Evolutionary conservation across 2,329 filamentous ascomycete species (phyloP).

Genomic region (Myriosclerotinia curreyana): DNA sequence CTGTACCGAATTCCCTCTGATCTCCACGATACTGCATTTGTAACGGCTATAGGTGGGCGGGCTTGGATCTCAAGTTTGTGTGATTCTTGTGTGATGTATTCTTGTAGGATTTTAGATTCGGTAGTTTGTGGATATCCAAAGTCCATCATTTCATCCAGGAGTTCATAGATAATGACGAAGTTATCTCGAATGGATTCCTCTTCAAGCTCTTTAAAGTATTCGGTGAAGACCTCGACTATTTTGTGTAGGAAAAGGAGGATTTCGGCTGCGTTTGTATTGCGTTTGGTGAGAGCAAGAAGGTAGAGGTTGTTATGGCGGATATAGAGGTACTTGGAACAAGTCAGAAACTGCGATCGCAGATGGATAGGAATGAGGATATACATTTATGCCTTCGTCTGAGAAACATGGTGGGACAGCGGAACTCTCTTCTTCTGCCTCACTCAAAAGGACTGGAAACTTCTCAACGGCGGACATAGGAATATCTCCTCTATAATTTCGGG

Average conservation of each 20-base stretch:
- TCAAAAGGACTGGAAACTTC: constrained; percentile 92
- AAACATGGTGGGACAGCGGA: constrained; percentile 97
- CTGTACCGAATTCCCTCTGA: constrained; percentile 97
- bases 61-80: constrained; percentile 98
- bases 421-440: constrained; percentile 98
- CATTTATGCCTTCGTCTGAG: constrained; percentile 97
- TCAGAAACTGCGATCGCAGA: constrained; percentile 25
- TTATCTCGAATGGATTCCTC: constrained; percentile 99
- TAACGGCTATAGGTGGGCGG: constrained; percentile 93
- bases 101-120: constrained; percentile 96
- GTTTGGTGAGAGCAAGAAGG: constrained; percentile 94
- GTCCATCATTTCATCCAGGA: constrained; percentile 99
- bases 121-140: constrained; percentile 99
- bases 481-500: constrained; percentile 96
- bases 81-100: constrained; percentile 98
- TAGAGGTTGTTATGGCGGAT: constrained; percentile 99
- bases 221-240: constrained; percentile 97
- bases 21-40: constrained; percentile 96
- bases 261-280: constrained; percentile 98
- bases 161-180: constrained; percentile 98
- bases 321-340: constrained; percentile 75
- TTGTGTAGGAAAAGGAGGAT: constrained; percentile 98
- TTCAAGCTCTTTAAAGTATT: constrained; percentile 99
- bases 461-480: constrained; percentile 99
- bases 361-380: constrained; percentile 45